Conservation (phyloP, 2,329 filamentous ascomycete species). For the Myriangium duriaei region DNA sequence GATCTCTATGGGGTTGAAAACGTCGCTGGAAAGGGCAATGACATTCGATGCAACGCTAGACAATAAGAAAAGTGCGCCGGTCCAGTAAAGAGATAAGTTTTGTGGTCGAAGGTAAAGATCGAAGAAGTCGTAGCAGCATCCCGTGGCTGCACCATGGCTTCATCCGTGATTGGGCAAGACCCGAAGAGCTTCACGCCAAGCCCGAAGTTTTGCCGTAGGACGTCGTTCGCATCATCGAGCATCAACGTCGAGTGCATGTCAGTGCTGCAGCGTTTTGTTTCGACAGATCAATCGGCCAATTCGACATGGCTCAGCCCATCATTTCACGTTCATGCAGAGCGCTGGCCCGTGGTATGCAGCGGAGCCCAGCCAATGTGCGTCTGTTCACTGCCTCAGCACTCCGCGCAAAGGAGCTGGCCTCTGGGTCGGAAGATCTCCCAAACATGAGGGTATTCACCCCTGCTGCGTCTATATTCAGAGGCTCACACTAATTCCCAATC, state of each 20-base stretch:
- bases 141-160: neutral
- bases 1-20: neutral
- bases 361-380: constrained; percentile 24
- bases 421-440: constrained; percentile 28
- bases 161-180: too few relatives aligned
- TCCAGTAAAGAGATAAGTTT: neutral
- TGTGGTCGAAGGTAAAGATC: neutral
- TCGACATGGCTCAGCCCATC: constrained; percentile 2
- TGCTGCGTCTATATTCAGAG: constrained; percentile 11
- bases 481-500: constrained; percentile 7
- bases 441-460: constrained; percentile 32
- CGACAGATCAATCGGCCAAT: too few relatives aligned
- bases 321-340: constrained; percentile 7
- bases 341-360: constrained; percentile 19
- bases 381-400: constrained; percentile 31
- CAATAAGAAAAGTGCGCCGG: constrained; percentile 9
- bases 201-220: neutral
- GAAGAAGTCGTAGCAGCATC: neutral
- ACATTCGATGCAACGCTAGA: neutral
- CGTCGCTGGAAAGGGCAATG: constrained; percentile 1
- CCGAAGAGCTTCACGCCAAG: neutral
- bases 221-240: constrained; percentile 3
- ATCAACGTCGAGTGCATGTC: neutral
- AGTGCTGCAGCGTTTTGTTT: constrained; percentile 8
- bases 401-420: constrained; percentile 32